These are phyloP conservation scores for Agaricus blazei DNA, from an alignment of 768 basidiomycete genomes.

Conservation along the genomic window DNA sequence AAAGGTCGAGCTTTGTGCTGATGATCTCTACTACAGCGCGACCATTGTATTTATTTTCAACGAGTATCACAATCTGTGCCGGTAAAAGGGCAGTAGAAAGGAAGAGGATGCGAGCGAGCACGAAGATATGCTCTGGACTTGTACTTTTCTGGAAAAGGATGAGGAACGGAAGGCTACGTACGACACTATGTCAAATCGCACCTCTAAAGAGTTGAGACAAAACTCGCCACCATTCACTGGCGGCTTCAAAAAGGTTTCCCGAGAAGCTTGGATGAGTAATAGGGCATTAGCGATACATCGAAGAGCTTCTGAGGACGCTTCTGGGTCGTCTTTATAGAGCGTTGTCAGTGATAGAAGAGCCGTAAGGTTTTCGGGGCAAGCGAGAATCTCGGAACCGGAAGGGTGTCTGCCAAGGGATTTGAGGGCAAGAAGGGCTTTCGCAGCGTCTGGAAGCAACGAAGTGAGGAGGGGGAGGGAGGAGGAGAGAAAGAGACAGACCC, in stretches of 20 bases:
- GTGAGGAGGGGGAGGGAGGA: background rate
- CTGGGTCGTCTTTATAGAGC: conserved; percentile 50
- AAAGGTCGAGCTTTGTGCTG: conserved; percentile 51
- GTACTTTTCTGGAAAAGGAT: conserved; percentile 47
- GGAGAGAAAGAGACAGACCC: conserved; percentile 35
- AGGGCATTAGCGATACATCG: conserved; percentile 78
- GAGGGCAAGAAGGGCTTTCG: conserved; percentile 61
- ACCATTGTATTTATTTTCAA: conserved; percentile 58
- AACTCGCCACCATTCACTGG: conserved; percentile 61
- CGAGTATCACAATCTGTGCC: conserved; percentile 50
- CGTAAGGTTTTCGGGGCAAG: conserved; percentile 49
- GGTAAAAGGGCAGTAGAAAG: conserved; percentile 55
- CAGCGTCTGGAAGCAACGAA: conserved; percentile 45
- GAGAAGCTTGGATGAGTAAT: conserved; percentile 60
- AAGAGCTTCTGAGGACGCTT: conserved; percentile 65
- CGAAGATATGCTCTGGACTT: conserved; percentile 61
- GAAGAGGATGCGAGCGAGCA: conserved; percentile 73
- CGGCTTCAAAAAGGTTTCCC: conserved; percentile 48
- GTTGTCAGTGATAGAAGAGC: conserved; percentile 47
- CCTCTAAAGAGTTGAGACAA: conserved; percentile 56
- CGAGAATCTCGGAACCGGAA: conserved; percentile 59
- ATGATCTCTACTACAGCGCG: conserved; percentile 61
- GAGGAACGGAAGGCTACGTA: background rate
- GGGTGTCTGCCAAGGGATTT: conserved; percentile 73
- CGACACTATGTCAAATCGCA: conserved; percentile 21